A percentile compares a stretch with the other conserved stretches of the same genome.
phyloP scores from a whole-genome alignment of 139 green algal species.

The Closterium sp. region DNA sequence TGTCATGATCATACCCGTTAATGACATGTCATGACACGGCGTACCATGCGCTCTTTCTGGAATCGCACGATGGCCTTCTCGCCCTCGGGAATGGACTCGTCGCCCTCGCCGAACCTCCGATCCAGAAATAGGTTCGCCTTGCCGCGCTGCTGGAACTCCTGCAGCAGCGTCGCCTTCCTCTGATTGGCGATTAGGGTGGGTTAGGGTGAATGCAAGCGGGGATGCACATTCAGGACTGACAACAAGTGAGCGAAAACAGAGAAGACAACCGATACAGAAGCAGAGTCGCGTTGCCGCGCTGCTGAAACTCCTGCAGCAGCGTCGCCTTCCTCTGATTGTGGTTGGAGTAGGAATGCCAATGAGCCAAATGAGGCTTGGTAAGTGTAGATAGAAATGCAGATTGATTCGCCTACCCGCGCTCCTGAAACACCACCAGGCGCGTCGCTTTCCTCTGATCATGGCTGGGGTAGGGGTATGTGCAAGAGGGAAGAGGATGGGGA shows the following conservation, averaged over 20 bases:
- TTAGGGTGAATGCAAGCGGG: slow-evolving; percentile 12
- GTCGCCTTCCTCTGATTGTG: slow-evolving; percentile 54
- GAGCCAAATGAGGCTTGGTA: neutral
- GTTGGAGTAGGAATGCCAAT: neutral
- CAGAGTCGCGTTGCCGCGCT: slow-evolving; percentile 78
- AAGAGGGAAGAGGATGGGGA: too few relatives aligned
- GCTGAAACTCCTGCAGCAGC: slow-evolving; percentile 86
- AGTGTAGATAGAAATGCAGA: too few relatives aligned
- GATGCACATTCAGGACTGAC: neutral
- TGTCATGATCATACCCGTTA: neutral
- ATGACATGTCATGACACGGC: neutral
- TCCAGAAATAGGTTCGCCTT: slow-evolving; percentile 93
- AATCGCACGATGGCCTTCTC: slow-evolving; percentile 82
- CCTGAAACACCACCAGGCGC: too few relatives aligned
- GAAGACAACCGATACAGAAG: slow-evolving; percentile 87
- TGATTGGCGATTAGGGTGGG: slow-evolving; percentile 21
- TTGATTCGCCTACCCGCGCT: too few relatives aligned
- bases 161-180: slow-evolving; percentile 73
- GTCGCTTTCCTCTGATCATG: too few relatives aligned
- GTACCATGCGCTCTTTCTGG: slow-evolving; percentile 70
- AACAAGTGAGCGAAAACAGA: neutral
- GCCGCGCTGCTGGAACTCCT: slow-evolving; percentile 83
- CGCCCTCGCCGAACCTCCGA: slow-evolving; percentile 86
- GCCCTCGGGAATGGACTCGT: slow-evolving; percentile 73
- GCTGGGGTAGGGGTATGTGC: too few relatives aligned